Evolutionary conservation across 2,329 filamentous ascomycete species (phyloP).

Genomic region (Colletotrichum karsti): DNA sequence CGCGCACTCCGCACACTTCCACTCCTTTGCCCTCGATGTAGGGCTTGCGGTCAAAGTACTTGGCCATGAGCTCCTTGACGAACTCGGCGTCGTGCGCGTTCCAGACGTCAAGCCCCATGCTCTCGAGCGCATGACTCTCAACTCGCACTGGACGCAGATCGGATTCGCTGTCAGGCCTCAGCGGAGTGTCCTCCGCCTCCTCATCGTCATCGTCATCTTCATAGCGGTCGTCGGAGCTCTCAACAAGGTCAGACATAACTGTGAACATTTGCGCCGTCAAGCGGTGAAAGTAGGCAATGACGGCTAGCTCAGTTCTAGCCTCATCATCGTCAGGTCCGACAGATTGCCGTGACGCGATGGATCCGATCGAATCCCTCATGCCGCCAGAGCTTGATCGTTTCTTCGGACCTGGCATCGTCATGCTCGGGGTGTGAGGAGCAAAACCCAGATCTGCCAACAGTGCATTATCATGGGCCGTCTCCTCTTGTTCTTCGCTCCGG

Average conservation of each 20-base stretch:
- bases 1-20: conserved; percentile 76
- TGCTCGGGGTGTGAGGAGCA: conserved; percentile 28
- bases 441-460: conserved; percentile 60
- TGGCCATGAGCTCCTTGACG: conserved; percentile 65
- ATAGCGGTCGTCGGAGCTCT: conserved; percentile 53
- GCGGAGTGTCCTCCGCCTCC: conserved; percentile 38
- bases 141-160: conserved; percentile 58
- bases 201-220: conserved; percentile 45
- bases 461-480: conserved; percentile 60
- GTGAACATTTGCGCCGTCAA: conserved; percentile 73
- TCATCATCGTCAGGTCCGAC: conserved; percentile 43
- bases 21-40: conserved; percentile 74
- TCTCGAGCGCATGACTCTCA: conserved; percentile 70
- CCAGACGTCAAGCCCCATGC: conserved; percentile 83
- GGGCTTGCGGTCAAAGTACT: conserved; percentile 73
- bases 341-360: conserved; percentile 42
- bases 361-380: conserved; percentile 54
- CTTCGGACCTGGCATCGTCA: conserved; percentile 36
- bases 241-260: conserved; percentile 69
- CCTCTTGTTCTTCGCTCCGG: conserved; percentile 67
- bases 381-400: conserved; percentile 38
- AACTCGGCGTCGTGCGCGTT: conserved; percentile 76
- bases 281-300: conserved; percentile 85
- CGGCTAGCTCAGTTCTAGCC: conserved; percentile 69
- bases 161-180: conserved; percentile 33